These are phyloP conservation scores for Umbilicaria muhlenbergii DNA, from an alignment of 495 filamentous ascomycete genomes.

Conservation along the genomic window DNA sequence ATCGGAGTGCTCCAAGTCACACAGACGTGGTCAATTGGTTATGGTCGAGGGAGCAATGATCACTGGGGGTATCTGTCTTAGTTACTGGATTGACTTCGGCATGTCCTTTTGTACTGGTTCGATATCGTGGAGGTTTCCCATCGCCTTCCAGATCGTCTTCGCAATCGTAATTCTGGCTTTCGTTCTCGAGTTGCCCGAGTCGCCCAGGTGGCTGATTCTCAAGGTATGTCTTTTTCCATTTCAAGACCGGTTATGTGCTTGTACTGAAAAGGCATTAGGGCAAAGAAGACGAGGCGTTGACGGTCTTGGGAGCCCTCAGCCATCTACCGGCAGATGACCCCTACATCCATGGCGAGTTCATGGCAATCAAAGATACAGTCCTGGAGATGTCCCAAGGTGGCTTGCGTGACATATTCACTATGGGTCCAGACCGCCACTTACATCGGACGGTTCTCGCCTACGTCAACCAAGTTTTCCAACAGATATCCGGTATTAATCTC, in stretches of 20 bases:
- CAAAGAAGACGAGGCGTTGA: constrained; percentile 43
- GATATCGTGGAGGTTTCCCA: constrained; percentile 59
- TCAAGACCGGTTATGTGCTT: no score
- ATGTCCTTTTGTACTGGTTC: constrained; percentile 47
- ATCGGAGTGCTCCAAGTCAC: constrained; percentile 60
- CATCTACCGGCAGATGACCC: constrained; percentile 35
- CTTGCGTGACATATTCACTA: constrained; percentile 55
- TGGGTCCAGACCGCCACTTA: constrained; percentile 56
- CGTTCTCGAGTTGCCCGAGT: constrained; percentile 54
- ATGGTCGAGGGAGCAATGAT: constrained; percentile 67
- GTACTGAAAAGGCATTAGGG: neutral
- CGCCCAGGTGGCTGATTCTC: constrained; percentile 59
- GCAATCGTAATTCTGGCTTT: constrained; percentile 42
- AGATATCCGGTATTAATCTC: constrained; percentile 61
- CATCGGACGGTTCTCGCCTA: constrained; percentile 57
- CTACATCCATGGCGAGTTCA: constrained; percentile 46
- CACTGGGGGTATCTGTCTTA: constrained; percentile 54
- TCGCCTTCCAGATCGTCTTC: constrained; percentile 60
- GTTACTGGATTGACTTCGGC: constrained; percentile 64
- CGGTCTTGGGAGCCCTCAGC: constrained; percentile 45
- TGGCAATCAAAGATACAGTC: constrained; percentile 61
- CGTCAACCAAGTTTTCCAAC: constrained; percentile 67
- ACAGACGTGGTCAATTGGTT: constrained; percentile 59
- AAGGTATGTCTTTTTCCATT: constrained; percentile 32
- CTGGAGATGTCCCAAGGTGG: constrained; percentile 50